Evolutionary conservation across 225 moss, liverwort and hornwort species (phyloP).

Genomic region (Marchantia paleacea): DNA sequence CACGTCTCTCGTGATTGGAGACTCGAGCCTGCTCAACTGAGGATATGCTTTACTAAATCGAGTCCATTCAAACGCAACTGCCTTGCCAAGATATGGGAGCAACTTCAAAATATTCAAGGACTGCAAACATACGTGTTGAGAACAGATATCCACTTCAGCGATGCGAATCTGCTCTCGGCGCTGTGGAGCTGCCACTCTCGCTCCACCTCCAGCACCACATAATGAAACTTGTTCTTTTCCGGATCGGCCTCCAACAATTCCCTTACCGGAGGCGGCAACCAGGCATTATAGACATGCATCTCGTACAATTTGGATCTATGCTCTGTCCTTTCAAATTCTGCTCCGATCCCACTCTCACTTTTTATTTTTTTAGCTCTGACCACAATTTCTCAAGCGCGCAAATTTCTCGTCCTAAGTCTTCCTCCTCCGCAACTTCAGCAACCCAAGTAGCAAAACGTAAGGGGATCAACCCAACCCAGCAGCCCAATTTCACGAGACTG

Average conservation of each 20-base stretch:
- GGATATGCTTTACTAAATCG: background rate
- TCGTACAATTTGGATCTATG: constrained; percentile 20
- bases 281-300: constrained; percentile 76
- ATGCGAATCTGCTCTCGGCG: constrained; percentile 45
- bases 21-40: background rate
- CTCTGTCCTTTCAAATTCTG: constrained; percentile 7
- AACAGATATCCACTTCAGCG: constrained; percentile 51
- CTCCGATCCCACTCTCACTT: background rate
- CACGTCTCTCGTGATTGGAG: background rate
- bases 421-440: background rate
- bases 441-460: background rate
- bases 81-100: background rate
- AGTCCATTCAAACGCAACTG: background rate
- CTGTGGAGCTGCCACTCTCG: constrained; percentile 44
- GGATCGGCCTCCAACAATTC: constrained; percentile 65
- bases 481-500: background rate
- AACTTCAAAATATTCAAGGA: background rate
- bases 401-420: background rate
- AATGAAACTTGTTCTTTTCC: constrained; percentile 77
- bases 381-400: background rate
- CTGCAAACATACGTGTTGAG: constrained; percentile 36
- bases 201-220: constrained; percentile 53
- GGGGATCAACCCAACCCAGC: background rate
- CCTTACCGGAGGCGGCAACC: constrained; percentile 75
- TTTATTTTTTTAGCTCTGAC: background rate